phyloP scores from a whole-genome alignment of 169 alveolate species.

The Eimeria acervulina region DNA sequence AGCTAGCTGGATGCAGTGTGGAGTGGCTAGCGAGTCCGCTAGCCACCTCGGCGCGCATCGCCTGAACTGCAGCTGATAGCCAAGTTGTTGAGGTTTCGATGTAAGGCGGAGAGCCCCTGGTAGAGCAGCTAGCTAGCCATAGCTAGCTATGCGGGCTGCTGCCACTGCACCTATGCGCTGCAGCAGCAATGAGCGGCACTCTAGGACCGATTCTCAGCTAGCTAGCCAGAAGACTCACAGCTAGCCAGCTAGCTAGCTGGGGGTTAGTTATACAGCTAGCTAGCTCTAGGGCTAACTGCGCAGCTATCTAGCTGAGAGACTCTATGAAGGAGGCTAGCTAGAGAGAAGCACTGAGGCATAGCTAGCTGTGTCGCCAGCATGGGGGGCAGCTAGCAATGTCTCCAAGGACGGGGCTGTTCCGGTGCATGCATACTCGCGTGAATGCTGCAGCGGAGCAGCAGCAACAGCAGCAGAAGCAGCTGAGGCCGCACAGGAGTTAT shows the following conservation, averaged over 20 bases:
- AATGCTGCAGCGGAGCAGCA: too few species aligned
- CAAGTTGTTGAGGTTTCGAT: not conserved
- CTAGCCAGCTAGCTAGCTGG: not conserved
- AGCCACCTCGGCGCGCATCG: not conserved
- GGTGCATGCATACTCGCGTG: not conserved
- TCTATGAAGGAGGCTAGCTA: not conserved
- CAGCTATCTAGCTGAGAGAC: not conserved
- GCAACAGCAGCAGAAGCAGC: too few species aligned
- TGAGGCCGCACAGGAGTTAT: too few species aligned
- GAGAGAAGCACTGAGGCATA: not conserved
- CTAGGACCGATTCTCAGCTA: not conserved
- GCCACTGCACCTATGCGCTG: not conserved
- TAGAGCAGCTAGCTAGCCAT: not conserved
- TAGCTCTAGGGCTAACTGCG: not conserved
- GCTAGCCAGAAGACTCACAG: not conserved
- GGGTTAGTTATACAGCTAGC: not conserved
- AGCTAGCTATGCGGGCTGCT: not conserved
- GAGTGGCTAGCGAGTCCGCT: constrained; percentile 7
- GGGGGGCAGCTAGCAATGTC: not conserved
- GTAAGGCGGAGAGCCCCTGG: not conserved
- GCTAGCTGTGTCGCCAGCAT: not conserved
- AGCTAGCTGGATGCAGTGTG: not conserved
- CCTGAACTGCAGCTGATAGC: not conserved
- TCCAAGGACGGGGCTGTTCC: not conserved
- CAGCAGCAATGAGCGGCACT: not conserved